These are phyloP conservation scores for Pythium guiyangense DNA, from an alignment of 352 stramenopile species.

Conservation along the genomic window DNA sequence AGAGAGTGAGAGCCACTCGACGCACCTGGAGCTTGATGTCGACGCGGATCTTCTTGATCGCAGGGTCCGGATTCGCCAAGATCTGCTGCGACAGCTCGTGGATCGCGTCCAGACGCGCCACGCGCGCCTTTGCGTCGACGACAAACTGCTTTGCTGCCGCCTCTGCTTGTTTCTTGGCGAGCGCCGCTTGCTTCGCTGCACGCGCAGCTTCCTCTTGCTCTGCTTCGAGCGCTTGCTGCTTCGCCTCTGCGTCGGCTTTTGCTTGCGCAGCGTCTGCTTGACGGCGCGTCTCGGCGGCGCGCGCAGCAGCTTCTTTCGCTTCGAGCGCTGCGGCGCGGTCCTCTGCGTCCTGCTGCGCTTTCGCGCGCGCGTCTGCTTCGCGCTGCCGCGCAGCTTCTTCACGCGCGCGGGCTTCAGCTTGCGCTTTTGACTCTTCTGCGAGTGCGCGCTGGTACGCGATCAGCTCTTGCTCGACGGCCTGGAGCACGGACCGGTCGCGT, in stretches of 20 bases:
- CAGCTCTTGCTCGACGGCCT: constrained; percentile 45
- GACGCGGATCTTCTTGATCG: constrained; percentile 63
- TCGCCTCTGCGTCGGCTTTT: constrained; percentile 14
- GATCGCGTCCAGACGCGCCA: constrained; percentile 47
- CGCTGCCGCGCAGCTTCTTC: constrained; percentile 25
- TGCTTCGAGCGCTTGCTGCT: constrained; percentile 21
- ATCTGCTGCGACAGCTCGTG: constrained; percentile 43
- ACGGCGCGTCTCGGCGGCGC: constrained; percentile 14
- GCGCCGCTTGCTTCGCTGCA: constrained; percentile 17
- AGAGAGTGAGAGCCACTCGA: neutral
- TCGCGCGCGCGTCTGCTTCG: constrained; percentile 28
- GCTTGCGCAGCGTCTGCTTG: neutral
- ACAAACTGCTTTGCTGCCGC: constrained; percentile 38
- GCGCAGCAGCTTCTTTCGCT: constrained; percentile 9
- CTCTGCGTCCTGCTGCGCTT: constrained; percentile 28
- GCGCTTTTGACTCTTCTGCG: constrained; percentile 22
- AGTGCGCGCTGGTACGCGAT: constrained; percentile 33
- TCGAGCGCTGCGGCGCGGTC: constrained; percentile 28
- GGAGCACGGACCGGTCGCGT: constrained; percentile 33
- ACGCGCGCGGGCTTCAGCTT: constrained; percentile 27
- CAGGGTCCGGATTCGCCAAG: constrained; percentile 35
- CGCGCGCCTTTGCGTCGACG: constrained; percentile 33
- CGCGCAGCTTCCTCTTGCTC: constrained; percentile 19
- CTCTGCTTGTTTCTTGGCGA: constrained; percentile 26
- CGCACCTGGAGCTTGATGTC: constrained; percentile 61